A percentile compares a stretch with the other conserved stretches of the same genome.
Evolutionary conservation across 2,329 filamentous ascomycete species (phyloP).

Genomic region (Hortaea werneckii): DNA sequence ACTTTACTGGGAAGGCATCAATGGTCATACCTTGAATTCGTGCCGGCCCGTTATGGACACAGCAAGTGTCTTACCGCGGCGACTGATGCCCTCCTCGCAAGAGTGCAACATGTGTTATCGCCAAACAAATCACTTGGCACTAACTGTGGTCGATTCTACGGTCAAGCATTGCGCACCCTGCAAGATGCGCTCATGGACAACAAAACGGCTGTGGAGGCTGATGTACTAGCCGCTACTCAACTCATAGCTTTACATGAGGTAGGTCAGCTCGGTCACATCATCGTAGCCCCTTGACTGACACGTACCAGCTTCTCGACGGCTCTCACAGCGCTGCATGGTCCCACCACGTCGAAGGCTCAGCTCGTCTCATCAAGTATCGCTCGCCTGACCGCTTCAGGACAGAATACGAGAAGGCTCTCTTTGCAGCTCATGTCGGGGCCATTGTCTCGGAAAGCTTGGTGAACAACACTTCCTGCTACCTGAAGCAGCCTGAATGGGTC

Average conservation of each 20-base stretch:
- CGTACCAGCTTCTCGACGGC: slow-evolving; percentile 21
- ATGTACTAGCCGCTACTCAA: slow-evolving; percentile 15
- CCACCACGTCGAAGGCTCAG: slow-evolving; percentile 25
- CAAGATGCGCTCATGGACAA: slow-evolving; percentile 12
- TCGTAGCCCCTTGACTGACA: background rate
- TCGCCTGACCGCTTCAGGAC: slow-evolving; percentile 22
- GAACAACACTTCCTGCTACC: slow-evolving; percentile 18
- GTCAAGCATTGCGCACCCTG: slow-evolving; percentile 12
- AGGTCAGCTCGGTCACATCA: background rate
- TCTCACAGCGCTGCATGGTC: slow-evolving; percentile 21
- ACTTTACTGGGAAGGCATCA: slow-evolving; percentile 8
- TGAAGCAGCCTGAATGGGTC: slow-evolving; percentile 24
- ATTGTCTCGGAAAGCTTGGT: slow-evolving; percentile 18
- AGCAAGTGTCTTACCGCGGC: slow-evolving; percentile 14
- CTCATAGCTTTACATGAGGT: slow-evolving; percentile 19
- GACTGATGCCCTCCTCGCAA: slow-evolving; percentile 16
- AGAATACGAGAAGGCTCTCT: slow-evolving; percentile 29
- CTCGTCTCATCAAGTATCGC: slow-evolving; percentile 23
- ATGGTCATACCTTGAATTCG: slow-evolving; percentile 16
- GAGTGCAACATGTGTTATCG: slow-evolving; percentile 8
- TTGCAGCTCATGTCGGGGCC: slow-evolving; percentile 26
- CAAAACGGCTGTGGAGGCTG: slow-evolving; percentile 6
- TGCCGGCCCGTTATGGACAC: slow-evolving; percentile 14
- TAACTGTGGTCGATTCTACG: slow-evolving; percentile 10
- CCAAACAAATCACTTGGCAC: slow-evolving; percentile 3